Percentiles rank a stretch among this genome's conserved stretches.
Evolutionary conservation across 1,284 basidiomycete genomes (phyloP).

Genomic region (Gymnopus androsaceus): DNA sequence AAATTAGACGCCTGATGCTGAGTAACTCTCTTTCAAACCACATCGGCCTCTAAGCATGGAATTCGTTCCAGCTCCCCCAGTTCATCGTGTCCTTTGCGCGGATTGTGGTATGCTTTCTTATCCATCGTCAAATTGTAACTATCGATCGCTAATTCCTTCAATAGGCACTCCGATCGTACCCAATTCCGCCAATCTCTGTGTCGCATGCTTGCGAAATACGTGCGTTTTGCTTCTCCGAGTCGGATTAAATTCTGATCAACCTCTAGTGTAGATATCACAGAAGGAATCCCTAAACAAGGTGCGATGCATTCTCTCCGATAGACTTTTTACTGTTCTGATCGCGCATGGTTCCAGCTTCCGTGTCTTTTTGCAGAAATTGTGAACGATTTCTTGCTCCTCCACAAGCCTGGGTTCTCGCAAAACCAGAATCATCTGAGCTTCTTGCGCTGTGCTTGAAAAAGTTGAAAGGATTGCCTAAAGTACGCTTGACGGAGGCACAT

Average conservation of each 20-base stretch:
- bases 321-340: neutral
- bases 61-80: slow-evolving; percentile 67
- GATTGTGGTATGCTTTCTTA: slow-evolving; percentile 70
- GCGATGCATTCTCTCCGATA: slow-evolving; percentile 20
- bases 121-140: neutral
- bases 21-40: neutral
- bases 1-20: slow-evolving; percentile 1
- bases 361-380: slow-evolving; percentile 95
- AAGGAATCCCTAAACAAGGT: slow-evolving; percentile 97
- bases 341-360: slow-evolving; percentile 58
- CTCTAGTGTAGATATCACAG: slow-evolving; percentile 90
- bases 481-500: slow-evolving; percentile 94
- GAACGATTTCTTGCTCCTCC: slow-evolving; percentile 96
- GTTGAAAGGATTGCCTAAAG: slow-evolving; percentile 92
- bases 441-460: slow-evolving; percentile 91
- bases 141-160: slow-evolving; percentile 1
- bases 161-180: slow-evolving; percentile 91
- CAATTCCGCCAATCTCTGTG: slow-evolving; percentile 95
- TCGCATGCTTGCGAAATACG: slow-evolving; percentile 89
- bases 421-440: slow-evolving; percentile 91
- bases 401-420: slow-evolving; percentile 81
- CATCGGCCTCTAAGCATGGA: slow-evolving; percentile 68
- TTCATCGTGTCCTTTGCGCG: slow-evolving; percentile 79
- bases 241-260: slow-evolving; percentile 12
- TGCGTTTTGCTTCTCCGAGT: slow-evolving; percentile 34